phyloP scores from a whole-genome alignment of 345 rosid genomes.

The Syzygium aromaticum region DNA sequence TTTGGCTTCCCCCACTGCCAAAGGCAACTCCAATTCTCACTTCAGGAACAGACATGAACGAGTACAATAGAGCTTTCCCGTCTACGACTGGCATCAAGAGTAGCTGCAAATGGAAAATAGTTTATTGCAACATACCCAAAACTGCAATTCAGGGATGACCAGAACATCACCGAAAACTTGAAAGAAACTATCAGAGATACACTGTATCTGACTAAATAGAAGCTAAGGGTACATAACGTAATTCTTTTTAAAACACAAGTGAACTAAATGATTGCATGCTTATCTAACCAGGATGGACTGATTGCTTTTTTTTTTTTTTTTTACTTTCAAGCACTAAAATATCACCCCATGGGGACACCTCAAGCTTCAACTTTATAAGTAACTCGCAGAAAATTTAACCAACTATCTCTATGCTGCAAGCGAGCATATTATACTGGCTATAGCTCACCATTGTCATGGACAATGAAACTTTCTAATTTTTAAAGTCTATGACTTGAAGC shows the following conservation, averaged over 20 bases:
- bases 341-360: not conserved
- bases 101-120: slow-evolving; percentile 48
- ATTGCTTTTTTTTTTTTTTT: not conserved
- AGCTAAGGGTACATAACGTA: not conserved
- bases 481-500: not conserved
- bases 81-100: slow-evolving; percentile 71
- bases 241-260: not conserved
- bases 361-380: not conserved
- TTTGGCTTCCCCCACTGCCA: slow-evolving; percentile 96
- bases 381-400: not conserved
- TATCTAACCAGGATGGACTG: not conserved
- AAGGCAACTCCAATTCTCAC: slow-evolving; percentile 89
- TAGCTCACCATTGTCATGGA: not conserved
- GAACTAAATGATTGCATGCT: not conserved
- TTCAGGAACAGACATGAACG: slow-evolving; percentile 76
- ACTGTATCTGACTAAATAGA: not conserved
- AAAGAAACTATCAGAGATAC: not conserved
- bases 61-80: slow-evolving; percentile 79
- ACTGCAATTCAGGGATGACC: not conserved
- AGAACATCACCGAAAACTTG: not conserved
- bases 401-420: not conserved
- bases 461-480: not conserved
- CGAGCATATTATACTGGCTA: not conserved
- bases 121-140: not conserved
- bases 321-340: not conserved